phyloP scores from a whole-genome alignment of 495 filamentous ascomycete species.

The Oidiodendron maius region DNA sequence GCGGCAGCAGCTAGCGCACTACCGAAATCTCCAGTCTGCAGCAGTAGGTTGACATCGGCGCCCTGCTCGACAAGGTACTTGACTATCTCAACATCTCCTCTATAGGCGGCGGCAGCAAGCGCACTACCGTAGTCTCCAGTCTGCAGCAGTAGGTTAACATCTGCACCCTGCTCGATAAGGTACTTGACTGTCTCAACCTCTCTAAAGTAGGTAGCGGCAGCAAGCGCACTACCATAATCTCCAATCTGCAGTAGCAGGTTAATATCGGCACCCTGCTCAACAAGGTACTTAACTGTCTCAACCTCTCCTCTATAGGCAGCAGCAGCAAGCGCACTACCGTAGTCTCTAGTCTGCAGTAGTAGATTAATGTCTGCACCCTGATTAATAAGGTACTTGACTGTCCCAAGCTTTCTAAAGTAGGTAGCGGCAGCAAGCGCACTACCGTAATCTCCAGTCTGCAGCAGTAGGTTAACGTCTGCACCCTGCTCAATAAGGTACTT shows the following conservation, averaged over 20 bases:
- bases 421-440: slow-evolving; percentile 9
- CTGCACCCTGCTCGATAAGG: slow-evolving; percentile 4
- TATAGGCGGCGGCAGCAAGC: slow-evolving; percentile 2
- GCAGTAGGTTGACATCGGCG: slow-evolving; percentile 14
- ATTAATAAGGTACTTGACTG: background rate
- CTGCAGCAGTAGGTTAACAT: slow-evolving; percentile 12
- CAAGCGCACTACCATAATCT: slow-evolving; percentile 6
- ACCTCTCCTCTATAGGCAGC: background rate
- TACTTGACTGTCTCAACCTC: background rate
- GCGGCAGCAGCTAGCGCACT: slow-evolving; percentile 12
- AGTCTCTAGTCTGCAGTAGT: slow-evolving; percentile 7
- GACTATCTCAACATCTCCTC: background rate
- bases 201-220: background rate
- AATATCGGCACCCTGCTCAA: slow-evolving; percentile 8
- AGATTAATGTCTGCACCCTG: slow-evolving; percentile 11
- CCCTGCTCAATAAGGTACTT: background rate
- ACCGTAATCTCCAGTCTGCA: slow-evolving; percentile 4
- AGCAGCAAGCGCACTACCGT: slow-evolving; percentile 10
- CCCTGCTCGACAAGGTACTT: background rate
- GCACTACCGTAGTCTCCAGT: slow-evolving; percentile 7
- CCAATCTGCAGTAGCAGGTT: slow-evolving; percentile 10
- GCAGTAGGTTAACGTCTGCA: slow-evolving; percentile 12
- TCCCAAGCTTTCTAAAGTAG: background rate
- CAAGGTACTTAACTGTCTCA: background rate
- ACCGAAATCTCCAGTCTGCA: slow-evolving; percentile 4